Base-by-base conservation (phyloP, 805 yeast genomes). In the Starmerella vitae region DNA sequence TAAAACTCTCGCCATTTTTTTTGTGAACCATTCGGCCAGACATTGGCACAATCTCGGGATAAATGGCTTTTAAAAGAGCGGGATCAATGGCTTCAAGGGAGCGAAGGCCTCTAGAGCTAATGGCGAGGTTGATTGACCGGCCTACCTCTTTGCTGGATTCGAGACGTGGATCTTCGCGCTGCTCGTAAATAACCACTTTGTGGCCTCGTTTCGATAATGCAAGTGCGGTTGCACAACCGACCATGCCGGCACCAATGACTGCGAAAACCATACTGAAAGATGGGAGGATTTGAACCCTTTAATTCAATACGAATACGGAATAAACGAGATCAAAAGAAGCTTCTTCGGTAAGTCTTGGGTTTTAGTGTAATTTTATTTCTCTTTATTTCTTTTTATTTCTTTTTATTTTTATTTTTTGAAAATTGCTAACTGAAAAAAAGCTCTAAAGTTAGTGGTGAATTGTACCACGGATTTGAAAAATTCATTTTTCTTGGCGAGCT, bases 241-340 rank as follows among this genome's bases (percentile, higher is more conserved):
- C 96, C 5, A 82, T 71, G 0, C 96, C 96, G 1, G 91, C 94
- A 1, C 96, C 96, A 14, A 86, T 71, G 21, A 86, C 51, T 2
- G 48, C 54, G 14, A 54, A 33, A 15, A 30, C 37, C 46, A 42
- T 38, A n/a, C n/a, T n/a, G n/a, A n/a, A n/a, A n/a, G n/a, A n/a
- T n/a, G n/a, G n/a, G n/a, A n/a, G n/a, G n/a, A n/a, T n/a, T n/a
- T n/a, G n/a, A n/a, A n/a, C n/a, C n/a, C n/a, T n/a, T n/a, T n/a
- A n/a, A n/a, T n/a, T n/a, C n/a, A n/a, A n/a, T n/a, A n/a, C n/a
- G n/a, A n/a, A n/a, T n/a, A n/a, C n/a, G n/a, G n/a, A n/a, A n/a
- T n/a, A n/a, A n/a, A n/a, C n/a, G n/a, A n/a, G n/a, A n/a, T n/a
- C n/a, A n/a, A n/a, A n/a, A n/a, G n/a, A n/a, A n/a, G n/a, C n/a